These are phyloP conservation scores for Asterella californica DNA, from an alignment of 225 moss, liverwort and hornwort species.

Conservation along the genomic window DNA sequence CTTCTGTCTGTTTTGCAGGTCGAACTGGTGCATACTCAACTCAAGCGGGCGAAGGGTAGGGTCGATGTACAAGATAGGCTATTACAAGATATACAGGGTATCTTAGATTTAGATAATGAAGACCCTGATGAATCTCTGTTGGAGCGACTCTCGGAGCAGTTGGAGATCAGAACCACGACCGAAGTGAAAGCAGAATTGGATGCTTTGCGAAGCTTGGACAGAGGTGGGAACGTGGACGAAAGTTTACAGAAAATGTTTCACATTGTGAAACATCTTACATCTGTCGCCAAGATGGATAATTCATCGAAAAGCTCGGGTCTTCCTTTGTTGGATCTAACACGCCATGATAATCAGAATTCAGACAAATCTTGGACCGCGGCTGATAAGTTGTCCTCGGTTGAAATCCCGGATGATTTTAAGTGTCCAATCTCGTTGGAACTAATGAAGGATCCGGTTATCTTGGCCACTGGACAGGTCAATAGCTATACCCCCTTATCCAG, in stretches of 20 bases:
- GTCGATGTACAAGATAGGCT: slow-evolving; percentile 59
- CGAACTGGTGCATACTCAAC: slow-evolving; percentile 70
- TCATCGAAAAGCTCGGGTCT: not conserved
- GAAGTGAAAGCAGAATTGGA: slow-evolving; percentile 54
- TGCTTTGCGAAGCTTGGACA: slow-evolving; percentile 59
- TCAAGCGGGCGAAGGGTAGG: slow-evolving; percentile 65
- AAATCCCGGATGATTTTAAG: slow-evolving; percentile 74
- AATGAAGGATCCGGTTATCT: slow-evolving; percentile 81
- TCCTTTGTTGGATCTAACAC: slow-evolving; percentile 1
- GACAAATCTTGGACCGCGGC: slow-evolving; percentile 32
- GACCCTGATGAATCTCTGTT: slow-evolving; percentile 38
- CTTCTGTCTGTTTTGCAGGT: slow-evolving; percentile 38
- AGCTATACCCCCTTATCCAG: not conserved
- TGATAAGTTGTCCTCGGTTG: slow-evolving; percentile 36
- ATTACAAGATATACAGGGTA: slow-evolving; percentile 39
- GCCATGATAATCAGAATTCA: slow-evolving; percentile 12
- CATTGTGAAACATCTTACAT: slow-evolving; percentile 38
- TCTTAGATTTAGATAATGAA: slow-evolving; percentile 36
- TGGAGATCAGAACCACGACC: slow-evolving; percentile 55
- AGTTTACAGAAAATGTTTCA: slow-evolving; percentile 37
- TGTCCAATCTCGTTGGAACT: slow-evolving; percentile 87
- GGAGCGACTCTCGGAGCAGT: slow-evolving; percentile 45
- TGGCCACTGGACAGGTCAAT: slow-evolving; percentile 82
- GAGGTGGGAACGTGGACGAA: slow-evolving; percentile 39
- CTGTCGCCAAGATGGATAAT: slow-evolving; percentile 36